Percentiles rank a stretch among this genome's conserved stretches.
phyloP scores from a whole-genome alignment of 2,329 filamentous ascomycete species.

The Coccinonectria pachysandricola region DNA sequence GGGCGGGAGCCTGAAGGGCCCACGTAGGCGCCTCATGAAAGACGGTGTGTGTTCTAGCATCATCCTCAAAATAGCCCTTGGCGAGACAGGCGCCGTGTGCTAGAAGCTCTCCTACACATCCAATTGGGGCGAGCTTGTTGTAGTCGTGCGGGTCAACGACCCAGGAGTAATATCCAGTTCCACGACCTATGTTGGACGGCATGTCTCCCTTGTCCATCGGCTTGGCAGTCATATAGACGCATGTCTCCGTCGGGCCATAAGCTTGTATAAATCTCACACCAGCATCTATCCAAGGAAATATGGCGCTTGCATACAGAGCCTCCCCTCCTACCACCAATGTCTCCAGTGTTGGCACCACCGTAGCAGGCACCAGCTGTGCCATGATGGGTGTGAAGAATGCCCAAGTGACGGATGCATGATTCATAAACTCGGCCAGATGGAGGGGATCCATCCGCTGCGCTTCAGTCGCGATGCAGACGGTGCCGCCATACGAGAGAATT shows the following conservation, averaged over 20 bases:
- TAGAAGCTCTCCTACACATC: conserved; percentile 21
- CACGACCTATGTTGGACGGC: conserved; percentile 3
- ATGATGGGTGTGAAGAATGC: conserved; percentile 8
- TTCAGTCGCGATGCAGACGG: conserved; percentile 11
- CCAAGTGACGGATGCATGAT: conserved; percentile 3
- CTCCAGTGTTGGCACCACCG: conserved; percentile 2
- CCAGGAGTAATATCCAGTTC: conserved; percentile 5
- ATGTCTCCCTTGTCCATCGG: conserved; percentile 1
- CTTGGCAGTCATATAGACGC: conserved; percentile 2
- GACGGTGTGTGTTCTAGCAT: conserved; percentile 17
- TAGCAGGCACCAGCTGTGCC: conserved; percentile 3
- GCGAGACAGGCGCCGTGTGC: conserved; percentile 29
- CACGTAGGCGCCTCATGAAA: no score
- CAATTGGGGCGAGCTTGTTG: conserved; percentile 14
- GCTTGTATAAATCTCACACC: no score
- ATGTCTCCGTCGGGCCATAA: conserved; percentile 6
- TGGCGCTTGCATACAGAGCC: conserved; percentile 1
- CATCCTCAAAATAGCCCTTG: conserved; percentile 36
- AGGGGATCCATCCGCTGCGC: conserved; percentile 8
- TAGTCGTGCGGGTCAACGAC: conserved; percentile 11
- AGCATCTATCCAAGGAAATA: conserved; percentile 3
- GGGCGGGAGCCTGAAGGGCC: no score
- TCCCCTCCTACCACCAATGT: conserved; percentile 1
- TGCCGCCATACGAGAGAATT: conserved; percentile 5
- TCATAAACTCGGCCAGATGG: conserved; percentile 6